Evolutionary conservation across 2,329 filamentous ascomycete species (phyloP), one percentile per base, ranked within the genome.

Genomic region (Aspergillus glaucus): DNA sequence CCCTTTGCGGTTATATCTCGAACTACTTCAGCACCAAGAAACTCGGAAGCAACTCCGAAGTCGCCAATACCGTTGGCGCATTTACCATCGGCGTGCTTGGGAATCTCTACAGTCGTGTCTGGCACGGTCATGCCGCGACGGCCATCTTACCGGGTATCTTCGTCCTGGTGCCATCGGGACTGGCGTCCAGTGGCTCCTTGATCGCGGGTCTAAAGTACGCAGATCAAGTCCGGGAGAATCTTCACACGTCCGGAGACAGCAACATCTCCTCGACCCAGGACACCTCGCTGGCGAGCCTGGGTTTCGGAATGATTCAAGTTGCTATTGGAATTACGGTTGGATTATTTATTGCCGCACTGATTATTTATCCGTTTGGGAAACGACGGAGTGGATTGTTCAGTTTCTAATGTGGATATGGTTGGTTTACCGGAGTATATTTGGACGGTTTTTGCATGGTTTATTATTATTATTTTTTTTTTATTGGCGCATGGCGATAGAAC

Each of bases 71-170:
- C 28, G 76, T 92, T 2, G 87, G 87, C 24, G 87, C 88, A 0
- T 76, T 93, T 45, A 79, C 80, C 0, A 82, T 93, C 17, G 88
- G 88, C 14, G 78, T 90, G 28, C 70, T 89, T 39, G 87, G 87
- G 7, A 93, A 93, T 56, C 63, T 89, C 2, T 91, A 92, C 69
- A 85, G 84, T 8, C 79, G 87, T 3, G 60, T 75, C 30, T 66
- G 85, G 17, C 88, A 90, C 63, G 87, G 86, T 1, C 79, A 94
- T 3, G 89, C 90, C 0, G 88, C 88, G 0, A 87, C 88, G 0
- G 85, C 87, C 3, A 87, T 95, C 76, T 74, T 95, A 8, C 89
- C 90, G 0, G 89, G 86, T 9, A 93, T 95, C 56, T 94, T 93
- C 55, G 77, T 82, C 2, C 79, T 81, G 52, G 79, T 84, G 1